Base-by-base conservation (phyloP, 164 flowering plant species). In the Piper betle region DNA sequence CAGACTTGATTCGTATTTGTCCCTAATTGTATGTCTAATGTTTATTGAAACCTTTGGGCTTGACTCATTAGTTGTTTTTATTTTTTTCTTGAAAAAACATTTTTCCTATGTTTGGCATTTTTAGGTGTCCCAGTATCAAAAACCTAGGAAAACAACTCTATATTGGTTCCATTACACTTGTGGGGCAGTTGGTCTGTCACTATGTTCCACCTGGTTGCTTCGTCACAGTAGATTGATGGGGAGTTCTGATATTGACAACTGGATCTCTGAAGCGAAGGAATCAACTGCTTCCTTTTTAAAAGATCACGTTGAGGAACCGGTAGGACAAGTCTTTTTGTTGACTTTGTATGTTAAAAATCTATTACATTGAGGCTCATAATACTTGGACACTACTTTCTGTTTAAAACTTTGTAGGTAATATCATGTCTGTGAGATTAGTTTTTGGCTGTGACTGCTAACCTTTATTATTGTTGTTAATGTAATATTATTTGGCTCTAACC, bases 261-360 rank as follows among this genome's bases (percentile, higher is more conserved):
- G 99, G 99, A 76, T 93, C 71, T 77, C 66, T 55, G 96, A 90
- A 74, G 97, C 95, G 63, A 84, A 65, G 63, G 86, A 82, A 38
- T 84, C 96, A 55, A 82, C 88, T 16, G 12, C 67, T 69, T 66
- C 74, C 71, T 93, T 93, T 74, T 90, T 86, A 81, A 84, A 69
- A 57, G 95, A 90, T 61, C 99, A 93, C 65, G 97, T 93, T 37
- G 96, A 93, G 74, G 85, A 82, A 67, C 99, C 97, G 75, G 98
- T 92, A 82, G 63, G 72, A 55, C 63, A 16, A 33, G 17, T 53
- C 37, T 42, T 65, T 17, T 50, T 64, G 42, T 15, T 46, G 5
- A 25, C 3, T 19, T 38, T 33, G 19, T 55, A 55, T 25, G 33
- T n/a, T n/a, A n/a, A 25, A 25, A 25, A 15, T 5, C 11, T 9